Conservation (phyloP, 768 basidiomycete species). For the Hygrocybe punicea region DNA sequence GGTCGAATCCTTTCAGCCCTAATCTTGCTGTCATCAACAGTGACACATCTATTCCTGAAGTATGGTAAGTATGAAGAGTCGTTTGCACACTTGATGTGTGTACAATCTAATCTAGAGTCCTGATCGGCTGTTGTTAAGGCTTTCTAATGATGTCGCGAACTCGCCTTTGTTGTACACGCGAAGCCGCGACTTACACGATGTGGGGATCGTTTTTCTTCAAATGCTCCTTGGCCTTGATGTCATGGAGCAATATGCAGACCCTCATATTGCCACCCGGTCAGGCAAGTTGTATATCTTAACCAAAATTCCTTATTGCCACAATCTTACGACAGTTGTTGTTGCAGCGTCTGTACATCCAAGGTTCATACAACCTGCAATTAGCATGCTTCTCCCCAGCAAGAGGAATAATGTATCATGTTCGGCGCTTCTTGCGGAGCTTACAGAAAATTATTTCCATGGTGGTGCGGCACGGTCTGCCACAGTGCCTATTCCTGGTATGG, state of each 20-base stretch:
- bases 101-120: neutral
- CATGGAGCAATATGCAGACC: slow-evolving; percentile 50
- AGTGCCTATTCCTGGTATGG: slow-evolving; percentile 26
- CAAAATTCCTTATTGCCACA: too few relatives aligned
- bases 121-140: slow-evolving; percentile 41
- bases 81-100: neutral
- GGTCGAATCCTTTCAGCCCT: slow-evolving; percentile 74
- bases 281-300: too few relatives aligned
- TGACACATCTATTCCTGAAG: slow-evolving; percentile 48
- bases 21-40: slow-evolving; percentile 27
- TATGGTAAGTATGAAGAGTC: slow-evolving; percentile 29
- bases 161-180: slow-evolving; percentile 71
- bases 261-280: slow-evolving; percentile 54
- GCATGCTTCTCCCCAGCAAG: slow-evolving; percentile 60
- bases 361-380: slow-evolving; percentile 49
- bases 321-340: neutral
- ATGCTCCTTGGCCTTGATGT: slow-evolving; percentile 82
- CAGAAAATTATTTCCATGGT: slow-evolving; percentile 37
- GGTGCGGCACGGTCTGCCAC: slow-evolving; percentile 24
- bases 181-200: slow-evolving; percentile 77
- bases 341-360: slow-evolving; percentile 53
- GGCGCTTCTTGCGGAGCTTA: slow-evolving; percentile 55
- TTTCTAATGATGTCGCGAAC: slow-evolving; percentile 73
- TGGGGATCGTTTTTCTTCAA: slow-evolving; percentile 76
- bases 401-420: slow-evolving; percentile 56